Conservation (phyloP, 495 filamentous ascomycete genomes). For the Aspergillus nanangensis region DNA sequence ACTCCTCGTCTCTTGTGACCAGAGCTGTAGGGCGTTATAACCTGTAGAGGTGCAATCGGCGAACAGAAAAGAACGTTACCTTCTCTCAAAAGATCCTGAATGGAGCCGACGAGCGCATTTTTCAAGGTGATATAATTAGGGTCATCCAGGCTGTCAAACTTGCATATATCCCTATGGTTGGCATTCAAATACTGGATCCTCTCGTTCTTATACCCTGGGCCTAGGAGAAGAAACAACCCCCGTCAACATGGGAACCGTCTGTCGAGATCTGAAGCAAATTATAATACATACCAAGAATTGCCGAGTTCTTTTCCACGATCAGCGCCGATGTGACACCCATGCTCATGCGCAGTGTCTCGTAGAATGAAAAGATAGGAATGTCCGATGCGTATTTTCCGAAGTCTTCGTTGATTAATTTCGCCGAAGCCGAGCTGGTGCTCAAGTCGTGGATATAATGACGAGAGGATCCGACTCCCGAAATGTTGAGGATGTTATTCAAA, state of each 20-base stretch:
- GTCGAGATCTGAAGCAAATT: too few species aligned
- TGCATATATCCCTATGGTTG: conserved; percentile 46
- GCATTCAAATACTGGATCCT: conserved; percentile 35
- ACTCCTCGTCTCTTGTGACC: too few species aligned
- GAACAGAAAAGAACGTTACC: too few species aligned
- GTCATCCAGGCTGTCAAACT: conserved; percentile 35
- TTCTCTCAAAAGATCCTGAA: too few species aligned
- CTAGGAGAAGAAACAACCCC: too few species aligned
- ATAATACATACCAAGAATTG: conserved; percentile 42
- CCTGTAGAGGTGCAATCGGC: too few species aligned
- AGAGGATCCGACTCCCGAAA: neutral
- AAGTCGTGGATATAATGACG: conserved; percentile 1
- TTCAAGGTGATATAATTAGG: conserved; percentile 35
- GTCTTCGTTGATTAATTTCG: conserved; percentile 26
- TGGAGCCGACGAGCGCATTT: conserved; percentile 35
- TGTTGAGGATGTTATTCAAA: conserved; percentile 31
- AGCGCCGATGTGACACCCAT: conserved; percentile 5
- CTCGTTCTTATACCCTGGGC: conserved; percentile 40
- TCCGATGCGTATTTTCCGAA: conserved; percentile 18
- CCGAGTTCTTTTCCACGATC: conserved; percentile 40
- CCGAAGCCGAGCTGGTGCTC: conserved; percentile 8
- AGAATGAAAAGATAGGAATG: conserved; percentile 30
- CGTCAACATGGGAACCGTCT: too few species aligned
- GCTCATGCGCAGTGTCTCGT: conserved; percentile 27
- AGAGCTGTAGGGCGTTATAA: too few species aligned